Evolutionary conservation across 306 rosid species (phyloP).

Genomic region (Quercus rubra): DNA sequence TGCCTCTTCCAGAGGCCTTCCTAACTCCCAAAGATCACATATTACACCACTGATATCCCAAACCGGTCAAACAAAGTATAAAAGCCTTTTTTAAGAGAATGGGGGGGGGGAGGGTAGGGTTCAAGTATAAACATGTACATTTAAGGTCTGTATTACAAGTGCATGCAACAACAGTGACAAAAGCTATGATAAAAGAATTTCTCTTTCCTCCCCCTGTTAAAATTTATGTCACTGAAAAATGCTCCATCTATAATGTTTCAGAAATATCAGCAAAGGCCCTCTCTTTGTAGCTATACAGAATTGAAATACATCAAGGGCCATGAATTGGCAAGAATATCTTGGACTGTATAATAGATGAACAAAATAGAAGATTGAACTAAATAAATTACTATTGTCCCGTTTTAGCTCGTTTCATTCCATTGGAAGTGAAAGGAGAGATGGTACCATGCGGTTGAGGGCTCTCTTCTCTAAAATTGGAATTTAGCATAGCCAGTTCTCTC

Average conservation of each 20-base stretch:
- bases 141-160: conserved; percentile 12
- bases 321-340: conserved; percentile 21
- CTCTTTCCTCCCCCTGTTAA: conserved; percentile 22
- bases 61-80: no score
- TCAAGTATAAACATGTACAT: background rate
- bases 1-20: no score
- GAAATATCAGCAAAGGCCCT: conserved; percentile 26
- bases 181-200: conserved; percentile 40
- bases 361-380: conserved; percentile 1
- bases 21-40: no score
- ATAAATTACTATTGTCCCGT: conserved; percentile 43
- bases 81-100: no score
- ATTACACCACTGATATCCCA: no score
- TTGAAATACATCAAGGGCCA: conserved; percentile 30
- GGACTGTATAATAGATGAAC: background rate
- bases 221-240: conserved; percentile 32
- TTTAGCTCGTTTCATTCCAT: conserved; percentile 74
- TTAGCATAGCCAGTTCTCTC: conserved; percentile 52
- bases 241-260: conserved; percentile 9
- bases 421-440: conserved; percentile 66
- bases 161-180: conserved; percentile 26
- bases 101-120: background rate
- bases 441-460: conserved; percentile 56
- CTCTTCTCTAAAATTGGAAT: conserved; percentile 56
- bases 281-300: conserved; percentile 33